Base-by-base conservation (phyloP, 2,329 filamentous ascomycete genomes). In the Emmonsiellopsis sp. region DNA sequence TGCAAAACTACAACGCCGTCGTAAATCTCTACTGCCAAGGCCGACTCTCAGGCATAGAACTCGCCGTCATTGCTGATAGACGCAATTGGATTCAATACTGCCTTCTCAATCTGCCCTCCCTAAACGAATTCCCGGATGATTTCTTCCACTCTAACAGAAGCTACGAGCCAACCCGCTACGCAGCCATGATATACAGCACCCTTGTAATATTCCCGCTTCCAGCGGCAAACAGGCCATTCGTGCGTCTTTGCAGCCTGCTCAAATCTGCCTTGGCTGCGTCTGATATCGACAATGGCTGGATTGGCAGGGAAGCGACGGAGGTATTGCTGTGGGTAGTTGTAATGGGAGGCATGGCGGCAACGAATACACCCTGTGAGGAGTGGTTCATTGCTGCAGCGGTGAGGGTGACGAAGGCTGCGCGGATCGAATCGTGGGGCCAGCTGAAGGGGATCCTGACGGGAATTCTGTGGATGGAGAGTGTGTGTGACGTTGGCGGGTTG, bases 181-280 rank as follows among this genome's bases (percentile, higher is more conserved):
- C 67, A 2, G 65, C 62, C 1, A 55, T 70, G 3, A 61, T 72
- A 11, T 73, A 68, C 57, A 65, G 67, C 50, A 63, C 71, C 20
- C 65, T 70, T 8, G 66, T 73, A 6, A 59, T 72, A 34, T 71
- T 71, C 54, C 71, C 71, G 10, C 59, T 73, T 0, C 70, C 71
- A 2, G 63, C 64, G 1, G 65, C 68, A 32, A 70, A 67, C 15
- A 64, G 67, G 1, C 70, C 70, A 0, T 66, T 73, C 5, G 53
- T 58, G 2, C 54, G 53, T 11, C 60, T 73, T 2, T 62, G 65
- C 1, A 53, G 55, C 1, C 58, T 64, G 35, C 55, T 72, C 10
- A 60, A 62, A 15, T 50, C 53, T 2, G 56, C 63, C 7, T 57
- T 73, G 6, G 41, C 59, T 5, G 52, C 61, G 11, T 57, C 63